These are phyloP conservation scores for Cadophora luteo-olivacea DNA, from an alignment of 2,329 filamentous ascomycete species.

Conservation along the genomic window DNA sequence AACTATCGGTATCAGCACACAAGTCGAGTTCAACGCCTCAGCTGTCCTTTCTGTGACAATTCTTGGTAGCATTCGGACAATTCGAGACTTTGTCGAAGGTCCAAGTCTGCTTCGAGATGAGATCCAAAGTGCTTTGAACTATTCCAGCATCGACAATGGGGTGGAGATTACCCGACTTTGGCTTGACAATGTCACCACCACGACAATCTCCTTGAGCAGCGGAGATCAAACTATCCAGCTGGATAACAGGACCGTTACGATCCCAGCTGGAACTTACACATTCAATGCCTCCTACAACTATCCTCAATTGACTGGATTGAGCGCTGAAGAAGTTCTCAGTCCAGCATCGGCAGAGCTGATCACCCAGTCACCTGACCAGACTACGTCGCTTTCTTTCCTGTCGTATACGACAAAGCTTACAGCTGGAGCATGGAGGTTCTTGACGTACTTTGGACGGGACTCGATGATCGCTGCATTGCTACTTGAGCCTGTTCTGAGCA, in stretches of 20 bases:
- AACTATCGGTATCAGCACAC: constrained; percentile 58
- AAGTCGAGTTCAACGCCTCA: constrained; percentile 63
- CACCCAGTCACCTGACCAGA: constrained; percentile 52
- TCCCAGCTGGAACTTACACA: constrained; percentile 60
- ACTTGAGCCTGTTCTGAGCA: constrained; percentile 62
- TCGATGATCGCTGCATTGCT: constrained; percentile 67
- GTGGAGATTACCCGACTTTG: constrained; percentile 60
- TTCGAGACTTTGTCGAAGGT: constrained; percentile 68
- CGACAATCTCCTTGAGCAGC: constrained; percentile 56
- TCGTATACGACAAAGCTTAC: constrained; percentile 68
- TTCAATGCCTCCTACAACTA: constrained; percentile 68
- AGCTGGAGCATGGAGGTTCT: constrained; percentile 69
- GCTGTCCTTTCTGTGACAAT: constrained; percentile 62
- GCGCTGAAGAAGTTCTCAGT: constrained; percentile 56
- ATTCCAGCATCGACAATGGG: constrained; percentile 48
- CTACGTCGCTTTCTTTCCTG: constrained; percentile 64
- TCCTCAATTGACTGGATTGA: constrained; percentile 63
- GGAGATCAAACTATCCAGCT: constrained; percentile 47
- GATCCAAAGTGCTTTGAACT: constrained; percentile 61
- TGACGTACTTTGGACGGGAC: constrained; percentile 72
- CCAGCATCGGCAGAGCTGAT: constrained; percentile 54
- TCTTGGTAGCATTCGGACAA: constrained; percentile 66
- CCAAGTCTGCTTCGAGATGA: constrained; percentile 56
- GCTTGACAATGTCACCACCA: constrained; percentile 67
- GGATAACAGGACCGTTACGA: constrained; percentile 51